Base-by-base conservation (phyloP, 2,329 filamentous ascomycete genomes). In the Elsinoe fawcettii region DNA sequence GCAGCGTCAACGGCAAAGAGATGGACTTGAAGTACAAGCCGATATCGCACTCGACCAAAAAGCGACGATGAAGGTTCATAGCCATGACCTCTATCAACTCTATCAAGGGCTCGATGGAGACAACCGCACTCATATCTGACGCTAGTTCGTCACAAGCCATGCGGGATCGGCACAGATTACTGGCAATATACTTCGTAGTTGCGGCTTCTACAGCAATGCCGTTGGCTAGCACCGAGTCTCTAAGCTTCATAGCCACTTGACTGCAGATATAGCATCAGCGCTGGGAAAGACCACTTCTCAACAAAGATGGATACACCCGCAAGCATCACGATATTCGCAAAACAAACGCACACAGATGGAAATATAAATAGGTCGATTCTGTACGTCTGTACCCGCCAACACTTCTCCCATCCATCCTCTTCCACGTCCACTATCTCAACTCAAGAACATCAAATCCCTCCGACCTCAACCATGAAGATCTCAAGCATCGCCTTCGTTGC, bases 1-100 rank as follows among this genome's bases (percentile, higher is more conserved):
- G 79, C 1, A 75, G 75, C 55, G 67, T 88, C 23, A 90, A 90
- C 67, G 84, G 85, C 1, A 59, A 55, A 56, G 60, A 62, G 25
- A 59, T 63, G 55, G 60, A 63, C 20, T 14, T 22, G 25, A 18
- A 18, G 27, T 12, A 32, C 46, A 51, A 51, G 46, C 46, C 46
- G 16, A 44, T 4, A 25, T 46, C 41, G 8, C 11, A 23, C 41
- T 23, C 23, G 5, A 34, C n/a, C 27, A 51, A 51, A 16, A 51
- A 51, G 46, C 46, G n/a, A 36, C 9, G 16, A 51, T 51, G 25
- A 25, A 51, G 16, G 16, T 12, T 12, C 34, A 37, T 12, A 37
- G 34, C 34, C 14, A 14, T 37, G 34, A 37, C 9, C 14, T 37
- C 14, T 37, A 14, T 14, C 3, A 12, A 7, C 11, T 6, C 34